Conservation (phyloP, 441 rosid genomes). For the Populus hybrid region DNA sequence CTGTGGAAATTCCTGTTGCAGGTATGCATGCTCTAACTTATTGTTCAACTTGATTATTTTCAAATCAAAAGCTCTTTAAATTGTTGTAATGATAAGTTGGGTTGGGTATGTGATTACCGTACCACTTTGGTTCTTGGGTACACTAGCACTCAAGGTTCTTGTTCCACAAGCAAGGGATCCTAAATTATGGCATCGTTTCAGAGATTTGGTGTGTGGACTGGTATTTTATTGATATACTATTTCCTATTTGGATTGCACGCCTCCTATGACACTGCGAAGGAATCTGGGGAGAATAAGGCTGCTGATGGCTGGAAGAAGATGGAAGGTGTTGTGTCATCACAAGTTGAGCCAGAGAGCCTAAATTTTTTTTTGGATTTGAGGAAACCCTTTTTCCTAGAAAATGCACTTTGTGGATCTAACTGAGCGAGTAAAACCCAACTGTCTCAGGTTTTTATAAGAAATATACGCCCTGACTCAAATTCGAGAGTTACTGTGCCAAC, state of each 20-base stretch:
- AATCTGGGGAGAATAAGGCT: background rate
- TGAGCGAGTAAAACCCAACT: too few species aligned
- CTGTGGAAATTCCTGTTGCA: conserved; percentile 92
- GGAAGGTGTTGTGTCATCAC: conserved; percentile 2
- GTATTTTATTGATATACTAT: conserved; percentile 54
- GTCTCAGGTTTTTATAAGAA: too few species aligned
- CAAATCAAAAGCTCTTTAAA: too few species aligned
- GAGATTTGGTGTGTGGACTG: conserved; percentile 67
- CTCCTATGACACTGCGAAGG: conserved; percentile 59
- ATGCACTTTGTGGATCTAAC: too few species aligned
- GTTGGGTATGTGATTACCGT: conserved; percentile 50
- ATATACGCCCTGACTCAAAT: too few species aligned
- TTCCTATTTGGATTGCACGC: conserved; percentile 72
- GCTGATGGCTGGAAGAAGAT: background rate
- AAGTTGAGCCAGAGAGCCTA: background rate
- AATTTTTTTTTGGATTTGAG: too few species aligned
- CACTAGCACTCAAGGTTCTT: conserved; percentile 35
- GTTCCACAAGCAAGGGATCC: conserved; percentile 70
- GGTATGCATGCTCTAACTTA: conserved; percentile 26
- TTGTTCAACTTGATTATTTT: conserved; percentile 23
- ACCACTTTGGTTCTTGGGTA: conserved; percentile 61
- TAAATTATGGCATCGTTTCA: conserved; percentile 46
- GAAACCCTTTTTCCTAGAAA: too few species aligned
- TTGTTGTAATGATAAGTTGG: conserved; percentile 27
- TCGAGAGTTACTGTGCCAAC: too few species aligned